phyloP scores from a whole-genome alignment of 352 stramenopile species.

The Phytophthora crassamura region DNA sequence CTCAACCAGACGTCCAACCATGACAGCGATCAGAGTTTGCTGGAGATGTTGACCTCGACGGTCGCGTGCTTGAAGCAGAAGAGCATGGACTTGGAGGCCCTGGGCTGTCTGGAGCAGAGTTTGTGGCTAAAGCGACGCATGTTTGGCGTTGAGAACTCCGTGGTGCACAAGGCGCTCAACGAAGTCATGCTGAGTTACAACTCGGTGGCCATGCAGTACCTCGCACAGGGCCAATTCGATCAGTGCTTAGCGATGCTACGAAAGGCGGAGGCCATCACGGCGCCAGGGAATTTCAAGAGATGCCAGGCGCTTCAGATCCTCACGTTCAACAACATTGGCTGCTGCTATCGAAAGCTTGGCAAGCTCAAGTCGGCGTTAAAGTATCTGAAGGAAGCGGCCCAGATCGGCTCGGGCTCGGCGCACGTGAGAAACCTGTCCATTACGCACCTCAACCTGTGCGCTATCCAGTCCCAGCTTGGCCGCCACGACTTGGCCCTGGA shows the following conservation, averaged over 20 bases:
- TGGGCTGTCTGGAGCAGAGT: slow-evolving; percentile 77
- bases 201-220: slow-evolving; percentile 76
- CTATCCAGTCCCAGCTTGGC: slow-evolving; percentile 78
- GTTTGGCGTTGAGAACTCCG: slow-evolving; percentile 67
- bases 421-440: slow-evolving; percentile 83
- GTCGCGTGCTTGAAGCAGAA: slow-evolving; percentile 75
- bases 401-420: slow-evolving; percentile 56
- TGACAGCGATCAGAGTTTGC: slow-evolving; percentile 65
- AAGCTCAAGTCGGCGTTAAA: slow-evolving; percentile 79
- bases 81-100: slow-evolving; percentile 75
- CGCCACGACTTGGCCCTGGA: slow-evolving; percentile 75
- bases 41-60: slow-evolving; percentile 79
- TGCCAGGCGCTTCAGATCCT: slow-evolving; percentile 80
- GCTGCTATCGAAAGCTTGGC: slow-evolving; percentile 80
- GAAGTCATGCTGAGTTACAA: slow-evolving; percentile 83
- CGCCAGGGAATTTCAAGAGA: slow-evolving; percentile 68
- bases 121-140: slow-evolving; percentile 81
- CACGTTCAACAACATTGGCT: slow-evolving; percentile 86
- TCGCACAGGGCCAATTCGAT: slow-evolving; percentile 60
- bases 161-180: slow-evolving; percentile 59
- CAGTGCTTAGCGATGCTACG: slow-evolving; percentile 74
- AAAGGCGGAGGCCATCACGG: slow-evolving; percentile 75
- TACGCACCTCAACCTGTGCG: slow-evolving; percentile 84
- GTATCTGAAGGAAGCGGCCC: slow-evolving; percentile 75
- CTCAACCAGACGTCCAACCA: slow-evolving; percentile 20